Evolutionary conservation across 2,329 filamentous ascomycete genomes (phyloP).

Genomic region (Pseudogymnoascus sp.): DNA sequence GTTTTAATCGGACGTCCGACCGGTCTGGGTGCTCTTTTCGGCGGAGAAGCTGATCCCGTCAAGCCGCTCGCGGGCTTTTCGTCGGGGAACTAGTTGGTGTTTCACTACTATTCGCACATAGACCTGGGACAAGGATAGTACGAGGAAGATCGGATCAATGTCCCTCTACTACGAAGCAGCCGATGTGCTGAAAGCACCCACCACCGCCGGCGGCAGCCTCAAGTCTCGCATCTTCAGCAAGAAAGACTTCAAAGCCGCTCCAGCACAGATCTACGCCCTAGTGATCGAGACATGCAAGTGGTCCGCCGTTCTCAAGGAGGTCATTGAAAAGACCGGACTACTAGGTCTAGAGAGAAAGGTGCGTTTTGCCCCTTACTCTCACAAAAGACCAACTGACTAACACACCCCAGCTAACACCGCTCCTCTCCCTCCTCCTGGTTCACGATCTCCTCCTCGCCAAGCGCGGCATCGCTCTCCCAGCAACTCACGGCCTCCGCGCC

Average conservation of each 20-base stretch:
- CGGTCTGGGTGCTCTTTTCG: neutral
- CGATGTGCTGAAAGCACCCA: slow-evolving; percentile 56
- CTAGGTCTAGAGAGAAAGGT: slow-evolving; percentile 81
- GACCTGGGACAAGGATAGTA: neutral
- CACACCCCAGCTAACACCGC: slow-evolving; percentile 60
- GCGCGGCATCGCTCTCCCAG: slow-evolving; percentile 71
- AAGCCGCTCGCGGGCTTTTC: slow-evolving; percentile 1
- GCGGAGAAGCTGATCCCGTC: neutral
- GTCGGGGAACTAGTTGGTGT: neutral
- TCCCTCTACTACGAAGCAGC: slow-evolving; percentile 93
- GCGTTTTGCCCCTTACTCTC: slow-evolving; percentile 9
- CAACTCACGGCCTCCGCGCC: slow-evolving; percentile 67
- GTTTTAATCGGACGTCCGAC: slow-evolving; percentile 18
- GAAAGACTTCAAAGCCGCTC: slow-evolving; percentile 66
- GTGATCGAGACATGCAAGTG: slow-evolving; percentile 85
- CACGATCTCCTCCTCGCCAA: slow-evolving; percentile 83
- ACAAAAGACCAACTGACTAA: neutral
- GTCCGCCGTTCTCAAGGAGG: slow-evolving; percentile 76
- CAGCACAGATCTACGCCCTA: slow-evolving; percentile 78
- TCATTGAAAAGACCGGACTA: slow-evolving; percentile 74
- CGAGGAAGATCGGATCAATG: slow-evolving; percentile 44
- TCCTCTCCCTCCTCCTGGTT: slow-evolving; percentile 70
- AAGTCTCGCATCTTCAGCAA: slow-evolving; percentile 77
- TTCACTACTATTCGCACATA: neutral
- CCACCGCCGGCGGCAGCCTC: slow-evolving; percentile 68